These are phyloP conservation scores for Pinus albicaulis DNA, from an alignment of 75 land plant genomes.

Conservation along the genomic window DNA sequence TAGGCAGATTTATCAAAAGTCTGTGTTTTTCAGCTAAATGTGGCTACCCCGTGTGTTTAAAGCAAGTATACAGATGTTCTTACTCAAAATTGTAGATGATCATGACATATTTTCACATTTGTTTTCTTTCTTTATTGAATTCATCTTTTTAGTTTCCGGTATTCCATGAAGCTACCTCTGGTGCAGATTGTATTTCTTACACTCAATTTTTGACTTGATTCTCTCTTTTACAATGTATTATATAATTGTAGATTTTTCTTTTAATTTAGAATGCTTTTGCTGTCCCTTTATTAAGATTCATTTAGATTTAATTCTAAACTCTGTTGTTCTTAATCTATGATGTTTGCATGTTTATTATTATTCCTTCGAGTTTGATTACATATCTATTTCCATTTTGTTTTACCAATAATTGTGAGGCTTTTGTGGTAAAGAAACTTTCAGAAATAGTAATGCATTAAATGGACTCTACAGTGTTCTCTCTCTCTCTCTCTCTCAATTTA, in stretches of 20 bases:
- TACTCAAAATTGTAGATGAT: too few relatives aligned
- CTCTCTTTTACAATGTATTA: background rate
- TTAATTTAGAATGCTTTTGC: background rate
- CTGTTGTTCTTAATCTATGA: background rate
- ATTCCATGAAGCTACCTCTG: too few relatives aligned
- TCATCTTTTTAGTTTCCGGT: too few relatives aligned
- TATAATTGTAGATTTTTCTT: background rate
- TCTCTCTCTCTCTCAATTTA: background rate
- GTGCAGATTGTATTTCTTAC: too few relatives aligned
- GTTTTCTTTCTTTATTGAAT: too few relatives aligned
- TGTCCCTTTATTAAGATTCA: background rate
- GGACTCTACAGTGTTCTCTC: too few relatives aligned
- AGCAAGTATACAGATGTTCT: too few relatives aligned
- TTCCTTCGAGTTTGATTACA: background rate
- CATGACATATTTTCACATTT: too few relatives aligned
- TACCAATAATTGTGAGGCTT: background rate
- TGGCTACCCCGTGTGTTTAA: too few relatives aligned
- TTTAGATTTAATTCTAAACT: background rate
- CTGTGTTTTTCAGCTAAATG: too few relatives aligned
- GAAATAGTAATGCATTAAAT: background rate
- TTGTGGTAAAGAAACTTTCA: background rate
- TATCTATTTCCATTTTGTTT: background rate
- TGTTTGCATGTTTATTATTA: background rate
- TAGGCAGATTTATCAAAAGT: too few relatives aligned
- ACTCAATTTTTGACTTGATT: background rate